Conservation (phyloP, 441 rosid species). For the Erysimum cheiri region DNA sequence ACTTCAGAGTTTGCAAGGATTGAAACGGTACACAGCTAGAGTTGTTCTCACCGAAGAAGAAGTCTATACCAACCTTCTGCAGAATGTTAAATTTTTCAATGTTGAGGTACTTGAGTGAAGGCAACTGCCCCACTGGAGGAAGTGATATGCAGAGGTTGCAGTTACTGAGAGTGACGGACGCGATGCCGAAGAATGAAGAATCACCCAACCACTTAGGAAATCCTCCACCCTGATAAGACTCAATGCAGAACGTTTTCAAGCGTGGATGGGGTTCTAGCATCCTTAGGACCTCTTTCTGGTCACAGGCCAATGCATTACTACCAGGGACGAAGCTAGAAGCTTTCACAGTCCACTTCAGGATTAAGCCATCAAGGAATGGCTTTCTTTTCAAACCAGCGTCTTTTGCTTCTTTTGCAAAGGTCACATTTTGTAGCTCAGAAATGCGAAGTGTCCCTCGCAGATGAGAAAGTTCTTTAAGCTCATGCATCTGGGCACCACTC, state of each 20-base stretch:
- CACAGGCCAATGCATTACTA: slow-evolving; percentile 30
- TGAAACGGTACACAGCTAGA: slow-evolving; percentile 36
- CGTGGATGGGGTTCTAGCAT: slow-evolving; percentile 44
- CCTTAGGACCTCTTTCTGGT: slow-evolving; percentile 41
- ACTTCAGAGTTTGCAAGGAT: slow-evolving; percentile 40
- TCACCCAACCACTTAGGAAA: slow-evolving; percentile 49
- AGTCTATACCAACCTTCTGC: slow-evolving; percentile 37
- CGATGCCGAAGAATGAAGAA: slow-evolving; percentile 33
- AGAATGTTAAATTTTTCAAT: slow-evolving; percentile 39
- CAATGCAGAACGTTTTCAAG: slow-evolving; percentile 39
- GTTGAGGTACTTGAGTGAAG: slow-evolving; percentile 40
- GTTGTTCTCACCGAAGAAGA: slow-evolving; percentile 39
- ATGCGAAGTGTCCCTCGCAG: slow-evolving; percentile 45
- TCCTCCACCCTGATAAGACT: slow-evolving; percentile 39
- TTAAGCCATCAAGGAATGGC: slow-evolving; percentile 35
- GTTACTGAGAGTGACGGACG: slow-evolving; percentile 37
- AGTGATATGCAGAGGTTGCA: slow-evolving; percentile 45
- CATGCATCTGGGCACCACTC: slow-evolving; percentile 39
- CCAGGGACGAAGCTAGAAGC: slow-evolving; percentile 31
- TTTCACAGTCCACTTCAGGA: slow-evolving; percentile 35
- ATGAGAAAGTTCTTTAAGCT: slow-evolving; percentile 37
- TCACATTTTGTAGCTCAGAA: slow-evolving; percentile 46
- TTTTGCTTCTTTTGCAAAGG: slow-evolving; percentile 34
- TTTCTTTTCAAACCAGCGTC: slow-evolving; percentile 37
- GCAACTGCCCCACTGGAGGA: slow-evolving; percentile 45